Evolutionary conservation across 306 rosid genomes (phyloP).

Genomic region (Vigna radiata): DNA sequence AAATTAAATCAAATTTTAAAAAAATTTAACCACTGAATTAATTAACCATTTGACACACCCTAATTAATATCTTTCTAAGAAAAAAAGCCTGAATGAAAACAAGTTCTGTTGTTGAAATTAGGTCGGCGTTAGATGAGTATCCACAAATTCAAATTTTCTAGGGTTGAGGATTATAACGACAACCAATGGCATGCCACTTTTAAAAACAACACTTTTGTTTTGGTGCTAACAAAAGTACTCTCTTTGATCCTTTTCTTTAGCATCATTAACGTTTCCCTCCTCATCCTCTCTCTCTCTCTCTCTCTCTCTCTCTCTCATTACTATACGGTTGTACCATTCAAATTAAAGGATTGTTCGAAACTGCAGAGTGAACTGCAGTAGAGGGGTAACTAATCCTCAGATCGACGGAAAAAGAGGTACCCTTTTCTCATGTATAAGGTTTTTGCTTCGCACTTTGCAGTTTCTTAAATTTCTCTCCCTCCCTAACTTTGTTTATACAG

Average conservation of each 20-base stretch:
- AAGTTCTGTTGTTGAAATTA: too few species aligned
- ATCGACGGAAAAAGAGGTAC: slow-evolving; percentile 47
- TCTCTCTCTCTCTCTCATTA: slow-evolving; percentile 54
- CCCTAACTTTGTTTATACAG: neutral
- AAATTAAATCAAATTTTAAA: too few species aligned
- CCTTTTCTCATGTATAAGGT: slow-evolving; percentile 43
- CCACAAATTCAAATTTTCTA: neutral
- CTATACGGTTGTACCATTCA: neutral
- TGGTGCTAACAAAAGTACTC: neutral
- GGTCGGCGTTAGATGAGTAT: neutral
- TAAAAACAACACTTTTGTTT: neutral
- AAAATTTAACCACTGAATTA: too few species aligned
- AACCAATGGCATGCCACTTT: slow-evolving; percentile 21
- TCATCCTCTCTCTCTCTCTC: slow-evolving; percentile 18
- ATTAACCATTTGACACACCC: too few species aligned
- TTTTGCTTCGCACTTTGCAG: slow-evolving; percentile 15
- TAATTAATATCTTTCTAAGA: too few species aligned
- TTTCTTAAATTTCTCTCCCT: slow-evolving; percentile 5
- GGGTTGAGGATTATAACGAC: neutral
- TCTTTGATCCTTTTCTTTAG: neutral
- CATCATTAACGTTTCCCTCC: slow-evolving; percentile 61
- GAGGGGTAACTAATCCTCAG: neutral
- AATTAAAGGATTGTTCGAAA: slow-evolving; percentile 17
- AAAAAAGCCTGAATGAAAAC: too few species aligned
- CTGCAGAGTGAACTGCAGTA: slow-evolving; percentile 2